Evolutionary conservation across 176 grass and related monocot species (phyloP).

Genomic region (Zoysia pacifica): DNA sequence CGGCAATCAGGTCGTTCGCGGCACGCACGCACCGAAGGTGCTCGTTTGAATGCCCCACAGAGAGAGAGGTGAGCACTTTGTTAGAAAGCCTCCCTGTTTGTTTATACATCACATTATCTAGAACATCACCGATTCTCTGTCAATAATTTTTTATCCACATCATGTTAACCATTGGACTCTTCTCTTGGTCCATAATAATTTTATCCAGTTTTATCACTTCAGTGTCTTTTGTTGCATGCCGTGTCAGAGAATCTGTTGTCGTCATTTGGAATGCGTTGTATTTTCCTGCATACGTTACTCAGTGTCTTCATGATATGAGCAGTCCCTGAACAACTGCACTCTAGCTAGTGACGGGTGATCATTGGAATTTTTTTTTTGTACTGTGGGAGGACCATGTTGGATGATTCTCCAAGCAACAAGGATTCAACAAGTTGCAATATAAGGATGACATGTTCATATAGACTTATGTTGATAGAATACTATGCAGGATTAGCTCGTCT

Average conservation of each 20-base stretch:
- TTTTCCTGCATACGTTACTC: background rate
- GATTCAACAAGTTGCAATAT: background rate
- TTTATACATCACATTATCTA: too few species aligned
- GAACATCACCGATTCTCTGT: background rate
- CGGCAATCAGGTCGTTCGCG: too few species aligned
- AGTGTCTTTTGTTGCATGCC: background rate
- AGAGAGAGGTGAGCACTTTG: background rate
- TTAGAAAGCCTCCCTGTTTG: too few species aligned
- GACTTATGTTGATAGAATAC: background rate
- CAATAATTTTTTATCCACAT: too few species aligned
- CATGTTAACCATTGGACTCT: background rate
- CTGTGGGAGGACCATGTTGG: too few species aligned
- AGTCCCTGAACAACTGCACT: background rate
- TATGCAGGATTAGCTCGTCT: background rate
- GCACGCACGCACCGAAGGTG: slow-evolving; percentile 15
- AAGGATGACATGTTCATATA: background rate
- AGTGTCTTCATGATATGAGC: background rate
- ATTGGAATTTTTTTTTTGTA: background rate
- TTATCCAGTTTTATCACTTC: background rate
- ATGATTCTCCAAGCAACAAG: background rate
- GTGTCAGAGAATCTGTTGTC: background rate
- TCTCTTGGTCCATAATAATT: background rate
- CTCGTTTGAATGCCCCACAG: slow-evolving; percentile 30
- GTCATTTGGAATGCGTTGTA: background rate
- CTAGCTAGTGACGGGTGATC: too few species aligned